Percentiles rank a stretch among this genome's conserved stretches.
These are phyloP conservation scores for Aspergillus fischeri DNA, from an alignment of 2,329 filamentous ascomycete genomes.

Conservation along the genomic window DNA sequence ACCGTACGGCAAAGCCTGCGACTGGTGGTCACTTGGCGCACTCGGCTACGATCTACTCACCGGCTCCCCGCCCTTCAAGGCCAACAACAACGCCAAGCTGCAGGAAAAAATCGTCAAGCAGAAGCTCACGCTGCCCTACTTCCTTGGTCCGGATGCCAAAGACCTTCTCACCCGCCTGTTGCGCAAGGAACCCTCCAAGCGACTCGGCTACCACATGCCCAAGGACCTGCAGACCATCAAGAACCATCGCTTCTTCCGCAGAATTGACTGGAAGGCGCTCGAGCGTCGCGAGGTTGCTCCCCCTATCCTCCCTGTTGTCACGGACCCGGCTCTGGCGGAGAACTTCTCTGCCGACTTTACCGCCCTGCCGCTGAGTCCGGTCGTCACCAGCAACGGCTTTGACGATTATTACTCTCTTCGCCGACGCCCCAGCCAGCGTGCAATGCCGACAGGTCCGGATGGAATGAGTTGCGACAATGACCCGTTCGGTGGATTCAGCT, in stretches of 20 bases:
- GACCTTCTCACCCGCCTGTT: constrained; percentile 86
- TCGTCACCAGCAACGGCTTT: constrained; percentile 40
- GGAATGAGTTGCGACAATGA: constrained; percentile 30
- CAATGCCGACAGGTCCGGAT: constrained; percentile 15
- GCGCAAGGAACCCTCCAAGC: constrained; percentile 86
- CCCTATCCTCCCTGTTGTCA: constrained; percentile 89
- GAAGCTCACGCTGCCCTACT: constrained; percentile 86
- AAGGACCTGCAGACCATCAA: constrained; percentile 84
- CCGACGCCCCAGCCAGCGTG: constrained; percentile 13
- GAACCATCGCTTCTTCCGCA: constrained; percentile 92
- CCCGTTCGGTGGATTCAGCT: constrained; percentile 48
- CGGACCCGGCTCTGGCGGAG: constrained; percentile 91
- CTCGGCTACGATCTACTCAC: constrained; percentile 90
- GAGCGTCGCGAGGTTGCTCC: constrained; percentile 77
- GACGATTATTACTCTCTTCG: constrained; percentile 23
- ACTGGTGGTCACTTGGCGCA: constrained; percentile 98
- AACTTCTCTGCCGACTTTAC: constrained; percentile 97
- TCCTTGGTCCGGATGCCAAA: constrained; percentile 84
- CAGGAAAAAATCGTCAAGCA: constrained; percentile 94
- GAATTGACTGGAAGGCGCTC: constrained; percentile 90
- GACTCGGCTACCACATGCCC: constrained; percentile 81
- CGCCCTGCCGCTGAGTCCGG: constrained; percentile 72
- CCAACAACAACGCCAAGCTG: constrained; percentile 88
- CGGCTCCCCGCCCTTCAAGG: constrained; percentile 84
- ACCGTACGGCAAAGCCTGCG: constrained; percentile 88